Conservation (phyloP, 2,329 filamentous ascomycete species). For the Chaetomiaceae sp. region DNA sequence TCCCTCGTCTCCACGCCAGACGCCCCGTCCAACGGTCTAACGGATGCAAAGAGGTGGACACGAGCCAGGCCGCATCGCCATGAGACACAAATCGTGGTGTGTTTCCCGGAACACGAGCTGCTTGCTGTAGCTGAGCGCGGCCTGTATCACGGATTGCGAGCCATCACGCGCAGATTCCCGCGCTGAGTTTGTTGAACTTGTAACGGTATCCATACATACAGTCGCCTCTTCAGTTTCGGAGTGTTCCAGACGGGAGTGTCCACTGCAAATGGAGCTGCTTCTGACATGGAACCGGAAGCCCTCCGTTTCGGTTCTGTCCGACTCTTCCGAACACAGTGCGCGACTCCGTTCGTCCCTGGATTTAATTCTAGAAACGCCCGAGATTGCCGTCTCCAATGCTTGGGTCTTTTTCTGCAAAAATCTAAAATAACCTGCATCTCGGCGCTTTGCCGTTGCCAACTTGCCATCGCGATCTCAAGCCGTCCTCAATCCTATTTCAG, state of each 20-base stretch:
- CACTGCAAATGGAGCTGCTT: too few species aligned
- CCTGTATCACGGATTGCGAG: neutral
- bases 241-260: too few species aligned
- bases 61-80: conserved; percentile 2
- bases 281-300: too few species aligned
- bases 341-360: conserved; percentile 7
- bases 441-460: too few species aligned
- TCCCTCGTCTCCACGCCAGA: neutral
- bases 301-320: conserved; percentile 1
- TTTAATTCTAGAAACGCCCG: neutral
- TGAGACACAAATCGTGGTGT: neutral
- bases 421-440: too few species aligned
- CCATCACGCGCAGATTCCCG: too few species aligned
- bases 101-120: neutral
- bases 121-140: neutral
- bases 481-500: neutral
- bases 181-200: neutral
- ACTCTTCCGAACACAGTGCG: conserved; percentile 28
- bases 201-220: too few species aligned
- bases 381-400: conserved; percentile 7
- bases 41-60: neutral
- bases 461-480: neutral
- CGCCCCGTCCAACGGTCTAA: too few species aligned
- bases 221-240: too few species aligned
- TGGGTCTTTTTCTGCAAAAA: too few species aligned